A percentile compares a stretch with the other conserved stretches of the same genome.
These are phyloP conservation scores for Rhododendron molle DNA, from an alignment of 148 eudicot genomes.

Conservation along the genomic window DNA sequence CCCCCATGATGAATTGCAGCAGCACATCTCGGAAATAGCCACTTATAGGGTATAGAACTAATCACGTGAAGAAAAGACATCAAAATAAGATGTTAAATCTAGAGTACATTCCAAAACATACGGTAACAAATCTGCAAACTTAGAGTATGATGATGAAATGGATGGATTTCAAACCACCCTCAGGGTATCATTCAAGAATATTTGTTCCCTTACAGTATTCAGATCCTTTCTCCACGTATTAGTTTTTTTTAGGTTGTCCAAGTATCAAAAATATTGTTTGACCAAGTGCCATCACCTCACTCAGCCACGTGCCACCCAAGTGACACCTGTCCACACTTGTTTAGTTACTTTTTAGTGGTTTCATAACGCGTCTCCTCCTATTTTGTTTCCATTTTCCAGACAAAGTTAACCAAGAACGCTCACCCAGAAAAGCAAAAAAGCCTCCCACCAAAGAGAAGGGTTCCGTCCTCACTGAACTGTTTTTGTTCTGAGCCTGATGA, in stretches of 20 bases:
- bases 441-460: constrained; percentile 47
- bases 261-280: neutral
- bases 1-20: constrained; percentile 94
- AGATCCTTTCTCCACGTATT: neutral
- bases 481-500: constrained; percentile 28
- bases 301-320: neutral
- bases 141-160: neutral
- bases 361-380: neutral
- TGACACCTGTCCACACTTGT: neutral
- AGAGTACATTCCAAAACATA: neutral
- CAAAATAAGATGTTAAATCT: neutral
- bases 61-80: neutral
- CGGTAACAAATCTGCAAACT: neutral
- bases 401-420: constrained; percentile 18
- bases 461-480: constrained; percentile 36
- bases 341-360: neutral
- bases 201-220: neutral
- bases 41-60: constrained; percentile 73
- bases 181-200: neutral
- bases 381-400: neutral
- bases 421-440: constrained; percentile 80
- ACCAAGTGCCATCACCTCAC: neutral
- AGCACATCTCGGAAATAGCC: constrained; percentile 82
- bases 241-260: neutral
- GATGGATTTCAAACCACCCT: neutral